These are phyloP conservation scores for Saccharomycopsis sp. DNA, from an alignment of 805 yeast species.

Conservation along the genomic window DNA sequence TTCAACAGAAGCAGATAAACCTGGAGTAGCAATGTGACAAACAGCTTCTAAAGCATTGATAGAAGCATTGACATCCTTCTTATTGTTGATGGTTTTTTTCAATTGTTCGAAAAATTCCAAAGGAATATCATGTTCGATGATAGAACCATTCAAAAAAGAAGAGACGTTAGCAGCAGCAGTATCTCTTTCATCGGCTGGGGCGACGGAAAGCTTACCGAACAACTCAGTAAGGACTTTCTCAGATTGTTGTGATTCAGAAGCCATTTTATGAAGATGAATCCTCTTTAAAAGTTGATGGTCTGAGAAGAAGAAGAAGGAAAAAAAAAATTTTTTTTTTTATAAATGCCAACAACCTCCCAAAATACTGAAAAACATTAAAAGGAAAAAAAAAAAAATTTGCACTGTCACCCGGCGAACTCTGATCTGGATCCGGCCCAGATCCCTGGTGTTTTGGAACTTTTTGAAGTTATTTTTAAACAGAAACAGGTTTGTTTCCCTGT, in stretches of 20 bases:
- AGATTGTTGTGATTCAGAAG: conserved; percentile 27
- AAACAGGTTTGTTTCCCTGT: too few species aligned
- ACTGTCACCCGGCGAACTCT: too few species aligned
- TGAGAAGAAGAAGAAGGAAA: neutral
- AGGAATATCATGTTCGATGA: conserved; percentile 98
- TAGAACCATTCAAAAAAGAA: conserved; percentile 89
- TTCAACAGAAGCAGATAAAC: conserved; percentile 86
- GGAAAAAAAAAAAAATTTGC: too few species aligned
- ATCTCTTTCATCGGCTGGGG: conserved; percentile 71
- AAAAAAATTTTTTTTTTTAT: neutral
- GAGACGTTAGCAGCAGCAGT: conserved; percentile 85
- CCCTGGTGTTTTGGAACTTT: too few species aligned
- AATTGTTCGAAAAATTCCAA: conserved; percentile 73
- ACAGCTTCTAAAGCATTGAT: conserved; percentile 79
- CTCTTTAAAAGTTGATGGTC: neutral
- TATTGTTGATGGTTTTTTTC: conserved; percentile 64
- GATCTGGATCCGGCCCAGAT: too few species aligned
- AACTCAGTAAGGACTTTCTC: conserved; percentile 82
- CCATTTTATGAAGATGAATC: conserved; percentile 12
- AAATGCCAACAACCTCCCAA: too few species aligned
- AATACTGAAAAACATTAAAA: too few species aligned
- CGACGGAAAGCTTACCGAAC: conserved; percentile 85
- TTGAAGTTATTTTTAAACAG: too few species aligned
- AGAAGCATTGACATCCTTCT: conserved; percentile 58
- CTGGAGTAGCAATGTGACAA: conserved; percentile 73